Base-by-base conservation (phyloP, 345 rosid genomes). In the Linum tenue region DNA sequence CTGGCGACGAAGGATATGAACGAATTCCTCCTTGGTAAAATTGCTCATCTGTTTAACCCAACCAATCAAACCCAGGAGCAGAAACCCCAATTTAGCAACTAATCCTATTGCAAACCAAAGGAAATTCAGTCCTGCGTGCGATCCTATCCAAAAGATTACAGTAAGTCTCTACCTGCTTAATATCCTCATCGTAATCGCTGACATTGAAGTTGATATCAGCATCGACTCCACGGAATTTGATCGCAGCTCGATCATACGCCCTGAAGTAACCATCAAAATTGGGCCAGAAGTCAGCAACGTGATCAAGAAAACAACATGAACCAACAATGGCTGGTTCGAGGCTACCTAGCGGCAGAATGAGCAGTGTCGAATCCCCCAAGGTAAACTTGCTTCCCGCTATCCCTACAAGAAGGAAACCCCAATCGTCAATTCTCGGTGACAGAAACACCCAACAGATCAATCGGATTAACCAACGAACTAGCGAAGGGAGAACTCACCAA, bases 361-460 rank as follows among this genome's bases (percentile, higher is more conserved):
- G 95, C 98, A 42, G 98, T 84, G 64, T 92, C 96, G 72, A 92
- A 92, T 57, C 98, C 98, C 10, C 98, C 98, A 72, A 89, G 67
- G 71, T 89, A 89, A 3, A 89, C 88, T 73, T 89, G 96, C 70
- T 89, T 89, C 66, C 96, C 94, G 64, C 91, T 81, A 60, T 89
- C 96, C 96, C 96, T 87, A 82, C 74, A 81, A 9, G 62, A 67
- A 37, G 68, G 2, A 60, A 48, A 38, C 37, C 9, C 59, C 9
- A 37, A 50, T 11, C 37, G 3, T 36, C 7, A 67, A 0, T 5
- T 44, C 2, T 55, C 10, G 22, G 31, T n/a, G 35, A 35, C 57
- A 39, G 0, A 37, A 67, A 75, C 22, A 60, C 89, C 99, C 97
- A 95, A 67, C 44, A 41, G 44, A 22, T 22, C 31, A 41, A 48